Conservation (phyloP, 2,329 filamentous ascomycete species). For the Colletotrichum magnum region DNA sequence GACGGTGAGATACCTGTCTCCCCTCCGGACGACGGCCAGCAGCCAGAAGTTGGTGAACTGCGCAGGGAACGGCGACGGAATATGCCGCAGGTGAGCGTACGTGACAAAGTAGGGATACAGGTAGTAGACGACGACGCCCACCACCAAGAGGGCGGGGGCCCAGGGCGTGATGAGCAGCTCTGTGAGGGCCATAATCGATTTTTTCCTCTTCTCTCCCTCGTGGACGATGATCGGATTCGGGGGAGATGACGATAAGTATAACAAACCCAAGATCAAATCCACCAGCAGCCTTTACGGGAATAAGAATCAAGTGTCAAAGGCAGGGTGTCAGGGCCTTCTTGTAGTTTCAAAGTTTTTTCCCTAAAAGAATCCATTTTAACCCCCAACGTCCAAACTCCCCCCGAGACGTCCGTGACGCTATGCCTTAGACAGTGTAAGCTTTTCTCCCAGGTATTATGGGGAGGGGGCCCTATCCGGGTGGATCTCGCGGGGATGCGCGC, state of each 20-base stretch:
- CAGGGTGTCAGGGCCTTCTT: conserved; percentile 13
- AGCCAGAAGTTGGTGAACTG: conserved; percentile 87
- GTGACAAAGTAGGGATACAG: conserved; percentile 73
- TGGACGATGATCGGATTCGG: too few species aligned
- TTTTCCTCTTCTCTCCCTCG: neutral
- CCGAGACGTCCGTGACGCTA: conserved; percentile 20
- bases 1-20: conserved; percentile 75
- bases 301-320: neutral
- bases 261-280: neutral
- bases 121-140: conserved; percentile 37
- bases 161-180: conserved; percentile 36
- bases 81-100: conserved; percentile 61
- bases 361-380: neutral
- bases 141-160: conserved; percentile 29
- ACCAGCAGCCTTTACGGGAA: conserved; percentile 17
- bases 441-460: neutral
- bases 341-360: conserved; percentile 9
- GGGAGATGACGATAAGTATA: neutral
- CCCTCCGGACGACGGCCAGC: conserved; percentile 74
- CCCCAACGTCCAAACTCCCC: neutral
- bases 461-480: conserved; percentile 17
- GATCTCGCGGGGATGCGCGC: conserved; percentile 23
- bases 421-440: conserved; percentile 17
- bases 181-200: conserved; percentile 29
- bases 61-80: conserved; percentile 75